Evolutionary conservation across 208 protist genomes (phyloP).

Genomic region (Crithidia mellificae): DNA sequence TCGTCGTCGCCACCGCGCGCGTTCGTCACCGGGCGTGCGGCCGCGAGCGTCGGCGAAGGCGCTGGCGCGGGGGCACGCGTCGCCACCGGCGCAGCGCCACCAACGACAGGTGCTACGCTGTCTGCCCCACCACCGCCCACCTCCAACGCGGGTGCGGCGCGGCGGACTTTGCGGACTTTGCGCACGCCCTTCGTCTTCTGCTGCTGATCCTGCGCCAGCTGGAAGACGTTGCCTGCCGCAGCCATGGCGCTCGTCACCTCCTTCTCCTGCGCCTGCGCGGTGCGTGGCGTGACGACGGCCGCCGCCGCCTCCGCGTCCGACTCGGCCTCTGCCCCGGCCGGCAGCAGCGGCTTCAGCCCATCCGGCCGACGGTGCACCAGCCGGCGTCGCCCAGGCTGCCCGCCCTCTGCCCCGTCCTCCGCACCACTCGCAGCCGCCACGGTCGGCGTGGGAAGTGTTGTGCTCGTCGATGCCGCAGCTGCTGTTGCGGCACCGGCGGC

Average conservation of each 20-base stretch:
- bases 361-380: neutral
- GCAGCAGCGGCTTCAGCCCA: neutral
- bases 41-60: neutral
- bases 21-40: constrained; percentile 1
- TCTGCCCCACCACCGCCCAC: neutral
- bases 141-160: neutral
- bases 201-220: constrained; percentile 34
- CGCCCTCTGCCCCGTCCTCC: neutral
- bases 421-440: neutral
- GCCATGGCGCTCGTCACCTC: constrained; percentile 18
- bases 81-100: too few species aligned
- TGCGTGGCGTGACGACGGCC: constrained; percentile 17
- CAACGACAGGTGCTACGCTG: too few species aligned
- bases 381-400: constrained; percentile 14
- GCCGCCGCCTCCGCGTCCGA: constrained; percentile 2
- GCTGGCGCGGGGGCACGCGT: neutral
- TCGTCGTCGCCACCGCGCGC: constrained; percentile 1
- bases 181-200: constrained; percentile 25
- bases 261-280: constrained; percentile 16
- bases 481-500: too few species aligned
- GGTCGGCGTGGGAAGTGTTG: neutral
- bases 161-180: constrained; percentile 5
- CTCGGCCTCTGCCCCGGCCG: neutral
- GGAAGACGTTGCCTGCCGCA: constrained; percentile 25
- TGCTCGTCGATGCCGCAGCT: neutral